Base-by-base conservation (phyloP, 108 stramenopile genomes). In the Seminavis robusta region DNA sequence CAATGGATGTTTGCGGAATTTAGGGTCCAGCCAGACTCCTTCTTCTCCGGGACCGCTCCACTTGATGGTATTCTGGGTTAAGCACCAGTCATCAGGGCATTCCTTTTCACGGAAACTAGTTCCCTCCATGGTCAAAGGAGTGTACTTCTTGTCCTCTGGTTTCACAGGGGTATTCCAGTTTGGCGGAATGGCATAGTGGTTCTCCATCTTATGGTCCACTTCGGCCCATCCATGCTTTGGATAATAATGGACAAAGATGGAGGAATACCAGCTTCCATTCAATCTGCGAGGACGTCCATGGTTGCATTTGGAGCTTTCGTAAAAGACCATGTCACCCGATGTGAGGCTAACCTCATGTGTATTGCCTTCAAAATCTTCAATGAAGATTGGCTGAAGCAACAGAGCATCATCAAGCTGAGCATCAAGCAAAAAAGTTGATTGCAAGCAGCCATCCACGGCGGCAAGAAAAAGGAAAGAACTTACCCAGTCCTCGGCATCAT, bases 241-340 rank as follows among this genome's bases (percentile, higher is more conserved):
- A 57, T 82, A 76, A 33, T 84, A 88, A 69, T 92, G 91, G 8
- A 78, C 77, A 61, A 88, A 88, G 36, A 88, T 37, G 45, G 67
- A 68, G 10, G 63, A 64, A 59, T 93, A 93, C 82, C 80, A 88
- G 19, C 51, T 56, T 8, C 92, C 92, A 49, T 75, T 73, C 56
- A 84, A 79, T 52, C 52, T 49, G 33, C 47, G 59, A 8, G 88
- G 92, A 25, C 93, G 67, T 11, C 93, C 93, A 56, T 91, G 93
- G 36, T 83, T 82, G 44, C 71, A 79, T 64, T 86, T 86, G 52
- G 82, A 79, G 33, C 79, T 79, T 69, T 95, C 90, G 56, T 95
- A 95, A 37, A 95, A 71, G 25, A 91, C 36, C 55, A 94, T 64
- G 63, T 91, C 93, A 8, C 93, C 89, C 10, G 83, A 75, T 52